Percentiles rank a stretch among this genome's conserved stretches.
Evolutionary conservation across 108 stramenopile genomes (phyloP).

Genomic region (Nitzschia putrida): DNA sequence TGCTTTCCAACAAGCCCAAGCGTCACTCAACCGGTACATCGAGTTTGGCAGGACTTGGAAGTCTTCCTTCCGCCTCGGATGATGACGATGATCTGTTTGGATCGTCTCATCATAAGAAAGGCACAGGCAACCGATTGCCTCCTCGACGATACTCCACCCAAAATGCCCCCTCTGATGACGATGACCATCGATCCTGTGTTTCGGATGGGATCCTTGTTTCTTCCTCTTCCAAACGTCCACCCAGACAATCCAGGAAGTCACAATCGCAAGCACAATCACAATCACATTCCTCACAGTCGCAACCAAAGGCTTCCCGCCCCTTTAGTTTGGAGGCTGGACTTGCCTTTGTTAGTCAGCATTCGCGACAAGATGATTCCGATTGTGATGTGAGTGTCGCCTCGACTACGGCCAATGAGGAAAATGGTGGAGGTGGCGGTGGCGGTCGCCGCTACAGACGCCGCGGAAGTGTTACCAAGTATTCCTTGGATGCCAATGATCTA

Average conservation of each 20-base stretch:
- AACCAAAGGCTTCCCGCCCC: not conserved
- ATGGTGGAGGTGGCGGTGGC: not conserved
- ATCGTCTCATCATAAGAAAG: too few relatives aligned
- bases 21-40: not conserved
- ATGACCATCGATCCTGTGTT: not conserved
- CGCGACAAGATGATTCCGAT: not conserved
- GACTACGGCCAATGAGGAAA: not conserved
- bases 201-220: not conserved
- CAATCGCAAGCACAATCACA: too few relatives aligned
- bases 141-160: not conserved
- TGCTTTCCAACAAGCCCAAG: not conserved
- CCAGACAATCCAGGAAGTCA: not conserved
- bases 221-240: not conserved
- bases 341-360: not conserved
- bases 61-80: not conserved
- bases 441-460: not conserved
- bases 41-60: not conserved
- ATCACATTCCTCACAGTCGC: too few relatives aligned
- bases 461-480: constrained; percentile 1
- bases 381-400: not conserved
- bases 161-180: not conserved
- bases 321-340: not conserved
- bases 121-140: too few relatives aligned
- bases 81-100: too few relatives aligned
- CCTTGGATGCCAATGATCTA: not conserved